Evolutionary conservation across 306 rosid genomes (phyloP).

Genomic region (Malus orientalis): DNA sequence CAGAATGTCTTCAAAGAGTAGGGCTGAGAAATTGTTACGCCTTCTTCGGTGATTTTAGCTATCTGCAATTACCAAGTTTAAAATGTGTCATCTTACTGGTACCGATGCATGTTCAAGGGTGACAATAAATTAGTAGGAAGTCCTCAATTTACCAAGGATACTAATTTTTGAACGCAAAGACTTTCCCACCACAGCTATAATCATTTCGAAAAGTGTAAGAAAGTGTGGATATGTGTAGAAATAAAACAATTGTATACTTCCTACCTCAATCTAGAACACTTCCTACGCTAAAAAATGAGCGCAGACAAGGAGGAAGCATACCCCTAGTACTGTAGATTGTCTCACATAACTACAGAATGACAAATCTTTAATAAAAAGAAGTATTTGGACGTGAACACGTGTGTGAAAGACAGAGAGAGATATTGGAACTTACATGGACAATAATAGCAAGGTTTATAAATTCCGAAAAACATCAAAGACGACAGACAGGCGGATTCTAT

Average conservation of each 20-base stretch:
- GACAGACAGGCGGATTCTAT: too few relatives aligned
- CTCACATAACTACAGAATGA: neutral
- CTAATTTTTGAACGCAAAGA: neutral
- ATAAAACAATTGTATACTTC: neutral
- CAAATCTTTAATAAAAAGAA: neutral
- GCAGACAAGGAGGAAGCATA: neutral
- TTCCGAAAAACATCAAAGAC: neutral
- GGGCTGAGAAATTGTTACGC: constrained; percentile 52
- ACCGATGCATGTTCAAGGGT: neutral
- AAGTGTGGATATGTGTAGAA: neutral
- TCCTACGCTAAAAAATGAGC: too few relatives aligned
- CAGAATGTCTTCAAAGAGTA: constrained; percentile 80
- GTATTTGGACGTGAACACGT: neutral
- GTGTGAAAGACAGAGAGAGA: neutral
- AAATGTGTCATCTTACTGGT: neutral
- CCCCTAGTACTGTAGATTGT: neutral
- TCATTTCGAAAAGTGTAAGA: neutral
- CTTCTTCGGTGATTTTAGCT: constrained; percentile 69
- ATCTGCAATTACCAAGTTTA: constrained; percentile 45
- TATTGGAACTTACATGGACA: neutral
- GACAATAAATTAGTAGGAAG: neutral
- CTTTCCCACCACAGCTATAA: neutral
- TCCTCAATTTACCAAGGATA: neutral
- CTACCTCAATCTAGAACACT: neutral
- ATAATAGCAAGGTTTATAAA: neutral